A percentile compares a stretch with the other conserved stretches of the same genome.
phyloP scores from a whole-genome alignment of 1,284 basidiomycete species.

The Heterobasidion occidentale region DNA sequence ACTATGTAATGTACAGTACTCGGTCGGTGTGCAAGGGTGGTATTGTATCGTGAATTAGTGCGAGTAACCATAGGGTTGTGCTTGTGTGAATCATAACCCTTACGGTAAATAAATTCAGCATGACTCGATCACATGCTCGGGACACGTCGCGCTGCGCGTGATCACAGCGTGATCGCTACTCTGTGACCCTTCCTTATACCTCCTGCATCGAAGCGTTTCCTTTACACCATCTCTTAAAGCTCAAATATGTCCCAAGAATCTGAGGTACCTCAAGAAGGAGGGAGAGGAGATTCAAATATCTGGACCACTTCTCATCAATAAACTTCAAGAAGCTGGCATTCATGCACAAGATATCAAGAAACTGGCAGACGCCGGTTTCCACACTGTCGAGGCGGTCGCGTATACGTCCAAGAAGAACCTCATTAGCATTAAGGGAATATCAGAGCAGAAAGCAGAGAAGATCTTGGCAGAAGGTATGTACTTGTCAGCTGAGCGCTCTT shows the following conservation, averaged over 20 bases:
- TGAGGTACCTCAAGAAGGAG: constrained; percentile 42
- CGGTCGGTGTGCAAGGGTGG: too few species aligned
- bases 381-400: constrained; percentile 94
- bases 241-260: constrained; percentile 34
- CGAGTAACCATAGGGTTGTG: too few species aligned
- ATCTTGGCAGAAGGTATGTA: constrained; percentile 84
- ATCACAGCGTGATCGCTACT: not conserved
- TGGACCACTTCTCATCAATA: constrained; percentile 77
- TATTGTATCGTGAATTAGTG: too few species aligned
- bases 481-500: not conserved
- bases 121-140: not conserved
- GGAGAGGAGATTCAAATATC: constrained; percentile 52
- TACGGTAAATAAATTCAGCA: not conserved
- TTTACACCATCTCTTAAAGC: not conserved
- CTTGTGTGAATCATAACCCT: too few species aligned
- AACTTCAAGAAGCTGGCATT: constrained; percentile 89
- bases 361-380: constrained; percentile 85
- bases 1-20: too few species aligned
- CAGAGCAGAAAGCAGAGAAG: constrained; percentile 97
- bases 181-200: too few species aligned
- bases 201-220: not conserved
- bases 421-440: constrained; percentile 93
- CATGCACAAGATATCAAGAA: constrained; percentile 93
- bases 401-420: constrained; percentile 96
- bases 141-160: not conserved